Evolutionary conservation across 495 filamentous ascomycete species (phyloP), one percentile per base, ranked within the genome.

Genomic region (Penicillium roqueforti): DNA sequence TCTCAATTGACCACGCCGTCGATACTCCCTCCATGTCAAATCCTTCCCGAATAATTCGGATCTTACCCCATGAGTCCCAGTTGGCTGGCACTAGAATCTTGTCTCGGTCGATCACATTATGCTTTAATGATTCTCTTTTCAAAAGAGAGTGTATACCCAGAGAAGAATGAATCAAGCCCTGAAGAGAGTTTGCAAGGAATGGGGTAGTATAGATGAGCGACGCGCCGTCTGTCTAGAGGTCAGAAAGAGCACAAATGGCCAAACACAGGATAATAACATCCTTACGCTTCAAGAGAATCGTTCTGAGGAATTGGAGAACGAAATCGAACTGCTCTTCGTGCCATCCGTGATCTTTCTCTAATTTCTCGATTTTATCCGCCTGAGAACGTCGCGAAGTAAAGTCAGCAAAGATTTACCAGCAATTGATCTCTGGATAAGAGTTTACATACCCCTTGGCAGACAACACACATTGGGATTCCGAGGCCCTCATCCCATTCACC

Each of bases 11-110:
- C 92, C 92, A 97, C 16, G 85, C 88, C 42, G 81, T 83, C 61
- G 87, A 92, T 29, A 92, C 82, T 5, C 80, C 81, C 73, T 98
- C 93, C 40, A 95, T 87, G 56, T 96, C 90, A 63, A 97, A 97
- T 13, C 87, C 89, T 73, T 97, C 95, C n/a, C 89, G 79, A 16
- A 97, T 76, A 37, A 97, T 88, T 19, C 92, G 81, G 54, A 99
- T 96, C 70, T 97, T 99, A 25, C 89, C 92, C 91, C 92, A 97
- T 0, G 91, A 96, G 68, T 99, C 93, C 95, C 95, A 97, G 66
- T 96, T 95, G 10, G 91, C 87, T 4, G 93, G 95, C 2, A 99
- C 85, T 0, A 96, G 77, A 29, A 97, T 87, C 75, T 92, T 95
- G 67, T 97, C 95, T 28, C 95, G 79, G 68, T 97, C 95, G 56